Evolutionary conservation across 202 grass and related monocot species (phyloP).

Genomic region (Musa balbisiana): DNA sequence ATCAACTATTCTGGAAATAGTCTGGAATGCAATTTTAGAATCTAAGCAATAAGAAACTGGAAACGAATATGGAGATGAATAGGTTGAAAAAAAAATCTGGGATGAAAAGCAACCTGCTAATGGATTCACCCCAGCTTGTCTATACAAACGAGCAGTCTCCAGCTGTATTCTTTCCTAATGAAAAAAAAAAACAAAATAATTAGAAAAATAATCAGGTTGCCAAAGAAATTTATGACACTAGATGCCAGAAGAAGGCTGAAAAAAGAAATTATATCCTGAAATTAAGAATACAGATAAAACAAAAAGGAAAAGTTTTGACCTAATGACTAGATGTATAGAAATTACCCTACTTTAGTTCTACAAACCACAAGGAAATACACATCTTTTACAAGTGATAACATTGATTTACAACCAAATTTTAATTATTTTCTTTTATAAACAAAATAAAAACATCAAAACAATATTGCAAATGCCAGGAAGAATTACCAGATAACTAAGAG

Average conservation of each 20-base stretch:
- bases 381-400: too few species aligned
- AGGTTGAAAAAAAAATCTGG: not conserved
- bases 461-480: too few species aligned
- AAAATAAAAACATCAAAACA: too few species aligned
- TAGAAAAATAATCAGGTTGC: not conserved
- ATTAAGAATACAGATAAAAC: not conserved
- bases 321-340: too few species aligned
- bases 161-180: slow-evolving; percentile 95
- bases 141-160: slow-evolving; percentile 82
- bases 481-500: too few species aligned
- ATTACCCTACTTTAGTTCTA: too few species aligned
- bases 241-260: not conserved
- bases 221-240: not conserved
- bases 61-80: not conserved
- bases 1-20: not conserved
- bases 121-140: slow-evolving; percentile 86
- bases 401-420: too few species aligned
- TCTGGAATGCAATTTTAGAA: not conserved
- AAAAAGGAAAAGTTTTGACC: too few species aligned
- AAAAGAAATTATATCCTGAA: not conserved
- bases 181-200: slow-evolving; percentile 13
- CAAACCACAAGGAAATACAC: too few species aligned
- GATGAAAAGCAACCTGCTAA: slow-evolving; percentile 54
- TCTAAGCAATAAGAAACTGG: not conserved
- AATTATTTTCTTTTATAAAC: too few species aligned